These are phyloP conservation scores for Ogataea chonburiensis DNA, from an alignment of 805 yeast genomes.

Conservation along the genomic window DNA sequence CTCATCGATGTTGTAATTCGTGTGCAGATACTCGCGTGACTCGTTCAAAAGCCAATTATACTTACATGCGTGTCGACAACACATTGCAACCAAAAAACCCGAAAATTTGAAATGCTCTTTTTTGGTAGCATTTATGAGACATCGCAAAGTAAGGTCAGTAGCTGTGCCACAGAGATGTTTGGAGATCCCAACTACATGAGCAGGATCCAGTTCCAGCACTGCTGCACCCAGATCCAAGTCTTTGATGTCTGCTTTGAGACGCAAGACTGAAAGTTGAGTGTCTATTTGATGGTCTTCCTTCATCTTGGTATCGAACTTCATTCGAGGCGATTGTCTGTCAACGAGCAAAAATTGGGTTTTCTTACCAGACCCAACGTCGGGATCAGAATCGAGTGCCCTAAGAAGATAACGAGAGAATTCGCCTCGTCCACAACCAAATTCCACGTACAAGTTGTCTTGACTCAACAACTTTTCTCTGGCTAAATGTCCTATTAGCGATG, in stretches of 20 bases:
- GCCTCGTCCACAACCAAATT: slow-evolving; percentile 91
- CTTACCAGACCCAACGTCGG: slow-evolving; percentile 1
- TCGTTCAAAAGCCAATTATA: slow-evolving; percentile 52
- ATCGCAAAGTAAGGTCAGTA: slow-evolving; percentile 77
- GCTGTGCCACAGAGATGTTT: slow-evolving; percentile 95
- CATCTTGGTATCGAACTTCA: slow-evolving; percentile 76
- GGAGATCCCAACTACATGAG: slow-evolving; percentile 58
- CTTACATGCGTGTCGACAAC: slow-evolving; percentile 84
- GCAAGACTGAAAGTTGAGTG: slow-evolving; percentile 23
- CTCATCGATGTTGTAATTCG: slow-evolving; percentile 30
- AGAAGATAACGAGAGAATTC: slow-evolving; percentile 70
- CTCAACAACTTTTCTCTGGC: slow-evolving; percentile 41
- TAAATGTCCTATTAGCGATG: slow-evolving; percentile 73
- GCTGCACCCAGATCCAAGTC: slow-evolving; percentile 58
- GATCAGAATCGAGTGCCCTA: slow-evolving; percentile 29
- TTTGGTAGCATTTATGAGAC: slow-evolving; percentile 40
- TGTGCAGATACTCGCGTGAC: slow-evolving; percentile 41
- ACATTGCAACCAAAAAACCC: slow-evolving; percentile 83
- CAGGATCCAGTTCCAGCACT: slow-evolving; percentile 28
- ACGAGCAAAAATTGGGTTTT: slow-evolving; percentile 51
- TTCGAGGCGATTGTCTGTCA: slow-evolving; percentile 73
- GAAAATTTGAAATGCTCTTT: slow-evolving; percentile 24
- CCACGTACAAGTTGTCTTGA: slow-evolving; percentile 46
- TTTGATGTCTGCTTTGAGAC: slow-evolving; percentile 77
- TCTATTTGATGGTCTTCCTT: slow-evolving; percentile 44